Evolutionary conservation across 441 rosid genomes (phyloP), one percentile per base, ranked within the genome.

Genomic region (Pelargonium myrrhifolium): DNA sequence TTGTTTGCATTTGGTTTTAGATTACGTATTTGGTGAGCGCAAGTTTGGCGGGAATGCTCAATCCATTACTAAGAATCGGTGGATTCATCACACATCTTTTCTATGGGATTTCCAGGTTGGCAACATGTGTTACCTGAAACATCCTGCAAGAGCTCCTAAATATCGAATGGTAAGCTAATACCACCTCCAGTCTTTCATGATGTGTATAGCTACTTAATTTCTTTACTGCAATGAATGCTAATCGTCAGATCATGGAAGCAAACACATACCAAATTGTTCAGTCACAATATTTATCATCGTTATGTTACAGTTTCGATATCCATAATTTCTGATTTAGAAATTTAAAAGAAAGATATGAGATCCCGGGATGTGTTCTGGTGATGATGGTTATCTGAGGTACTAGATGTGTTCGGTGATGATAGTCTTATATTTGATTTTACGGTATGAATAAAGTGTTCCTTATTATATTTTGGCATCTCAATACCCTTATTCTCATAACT

Each of bases 1-100:
- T 62, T 4, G 21, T 72, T 66, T 1, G 26, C 58, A 18, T 68
- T 66, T 74, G 59, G 60, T 65, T 72, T 62, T 68, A 90, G 97
- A 87, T 87, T 89, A 91, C 65, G 94, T 83, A 1, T 92, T 89
- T 53, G 89, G 89, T 37, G 76, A 86, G 68, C 80, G 62, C 61
- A 92, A 92, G 56, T 90, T 92, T 72, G 98, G 93, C 67, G 97
- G 96, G 62, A 90, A 92, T 78, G 93, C 97, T 51, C 97, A 92
- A 31, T 90, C 93, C 8, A 88, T 92, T 53, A 88, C 79, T 4
- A 88, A 77, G 80, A 83, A 56, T 67, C 78, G 92, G 58, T 92
- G 97, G 96, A 81, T 88, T 67, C 97, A 90, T 74, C 98, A 92
- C 74, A 90, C 97, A 4, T 92, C 98, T 5, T 88, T 90, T 71